Conservation (phyloP, 805 yeast genomes). For the Candida tibetensis region DNA sequence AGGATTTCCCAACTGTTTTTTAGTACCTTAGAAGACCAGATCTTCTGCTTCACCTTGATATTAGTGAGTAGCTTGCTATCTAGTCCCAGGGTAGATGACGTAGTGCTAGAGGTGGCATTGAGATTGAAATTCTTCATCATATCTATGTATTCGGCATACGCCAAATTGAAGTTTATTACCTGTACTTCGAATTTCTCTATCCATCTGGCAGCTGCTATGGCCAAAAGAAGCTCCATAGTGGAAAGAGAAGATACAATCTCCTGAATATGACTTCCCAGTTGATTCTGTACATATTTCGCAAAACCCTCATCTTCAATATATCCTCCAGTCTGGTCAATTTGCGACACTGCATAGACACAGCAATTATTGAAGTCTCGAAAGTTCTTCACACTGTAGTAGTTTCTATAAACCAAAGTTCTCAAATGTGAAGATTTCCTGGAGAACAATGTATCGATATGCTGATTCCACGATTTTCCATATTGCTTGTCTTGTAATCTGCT, state of each 20-base stretch:
- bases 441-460: conserved; percentile 23
- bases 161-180: conserved; percentile 71
- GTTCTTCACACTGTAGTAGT: conserved; percentile 60
- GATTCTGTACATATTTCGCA: conserved; percentile 18
- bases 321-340: conserved; percentile 22
- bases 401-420: conserved; percentile 21
- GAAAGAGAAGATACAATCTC: conserved; percentile 45
- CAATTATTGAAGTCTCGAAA: conserved; percentile 47
- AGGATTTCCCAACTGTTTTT: conserved; percentile 74
- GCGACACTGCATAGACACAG: conserved; percentile 40
- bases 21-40: conserved; percentile 61
- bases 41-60: conserved; percentile 40
- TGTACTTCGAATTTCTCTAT: conserved; percentile 54
- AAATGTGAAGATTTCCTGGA: not conserved
- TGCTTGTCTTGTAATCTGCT: conserved; percentile 12
- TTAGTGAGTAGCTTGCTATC: conserved; percentile 35
- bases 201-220: conserved; percentile 75
- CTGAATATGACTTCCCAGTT: conserved; percentile 23
- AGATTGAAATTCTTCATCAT: conserved; percentile 47
- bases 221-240: conserved; percentile 65
- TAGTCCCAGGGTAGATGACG: conserved; percentile 30
- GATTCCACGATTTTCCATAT: conserved; percentile 46
- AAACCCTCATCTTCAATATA: conserved; percentile 27
- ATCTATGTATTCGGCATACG: conserved; percentile 68
- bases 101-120: conserved; percentile 30